Base-by-base conservation (phyloP, 768 basidiomycete species). In the Amanita pseudoporphyria region DNA sequence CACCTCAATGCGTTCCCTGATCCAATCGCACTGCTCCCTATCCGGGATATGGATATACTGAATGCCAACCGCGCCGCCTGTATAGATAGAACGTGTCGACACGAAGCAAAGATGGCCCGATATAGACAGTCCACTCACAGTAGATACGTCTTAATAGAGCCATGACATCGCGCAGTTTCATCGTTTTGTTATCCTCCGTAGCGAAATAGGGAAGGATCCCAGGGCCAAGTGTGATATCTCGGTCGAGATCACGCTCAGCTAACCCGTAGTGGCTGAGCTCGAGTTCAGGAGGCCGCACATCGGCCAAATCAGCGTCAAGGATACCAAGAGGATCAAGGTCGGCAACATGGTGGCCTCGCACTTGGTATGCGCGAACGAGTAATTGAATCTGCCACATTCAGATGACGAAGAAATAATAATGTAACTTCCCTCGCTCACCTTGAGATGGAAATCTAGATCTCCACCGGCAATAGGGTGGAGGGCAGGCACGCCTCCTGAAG, bases 11-110 rank as follows among this genome's bases (percentile, higher is more conserved):
- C 96, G 88, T 62, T 93, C 91, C 56, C 96, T 78, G 59, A 99
- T 94, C 96, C 96, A 99, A 68, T 99, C 94, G 62, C 96, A 99
- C 64, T 99, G 90, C 56, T 94, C 90, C 73, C 95, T 90, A 76
- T 96, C 90, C 22, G 95, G 90, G 52, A 99, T 99, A 68, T 99
- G 96, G 40, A 87, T 74, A 62, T 94, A 95, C 62, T 95, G 91
- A 51, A 89, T 84, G 47, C 91, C 91, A 53, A 95, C 73, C 51
- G 86, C 82, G 48, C 89, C 87, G 59, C 89, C 90, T 50, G 3
- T 7, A 28, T 3, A 50, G 7, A 35, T 6, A 57, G 18, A 39
- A 45, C 49, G 33, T 47, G 61, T 21, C 53, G 47, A 18, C 47
- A 42, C 22, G 36, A 48, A 21, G 18, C 7, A 45, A 14, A 7